Evolutionary conservation across 2,329 filamentous ascomycete species (phyloP).

Genomic region (Teratosphaeria destructans): DNA sequence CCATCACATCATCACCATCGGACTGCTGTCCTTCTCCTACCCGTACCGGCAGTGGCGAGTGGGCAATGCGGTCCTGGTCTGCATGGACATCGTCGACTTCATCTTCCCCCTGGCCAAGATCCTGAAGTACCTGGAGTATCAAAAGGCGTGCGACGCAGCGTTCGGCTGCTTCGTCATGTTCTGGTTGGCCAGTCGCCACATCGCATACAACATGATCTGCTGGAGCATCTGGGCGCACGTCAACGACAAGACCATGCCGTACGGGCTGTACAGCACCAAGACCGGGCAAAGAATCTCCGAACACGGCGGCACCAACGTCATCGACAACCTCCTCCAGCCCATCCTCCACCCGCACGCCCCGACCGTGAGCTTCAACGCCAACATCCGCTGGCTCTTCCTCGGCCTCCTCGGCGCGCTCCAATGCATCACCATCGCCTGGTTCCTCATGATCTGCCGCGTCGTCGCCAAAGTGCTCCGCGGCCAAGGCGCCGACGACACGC

Average conservation of each 20-base stretch:
- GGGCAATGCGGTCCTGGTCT: constrained; percentile 75
- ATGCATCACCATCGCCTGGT: constrained; percentile 74
- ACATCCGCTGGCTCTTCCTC: constrained; percentile 68
- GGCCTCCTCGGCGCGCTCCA: constrained; percentile 68
- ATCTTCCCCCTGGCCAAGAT: constrained; percentile 78
- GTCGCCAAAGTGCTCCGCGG: constrained; percentile 71
- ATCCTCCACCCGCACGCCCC: constrained; percentile 58
- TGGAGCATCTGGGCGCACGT: constrained; percentile 69
- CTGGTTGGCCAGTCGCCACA: constrained; percentile 77
- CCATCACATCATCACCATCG: constrained; percentile 83
- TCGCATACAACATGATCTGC: constrained; percentile 67
- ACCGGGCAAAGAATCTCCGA: constrained; percentile 45
- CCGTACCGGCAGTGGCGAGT: constrained; percentile 78
- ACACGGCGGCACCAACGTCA: constrained; percentile 32
- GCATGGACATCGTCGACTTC: constrained; percentile 91
- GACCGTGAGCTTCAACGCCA: constrained; percentile 67
- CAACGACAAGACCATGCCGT: constrained; percentile 46
- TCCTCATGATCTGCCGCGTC: constrained; percentile 75
- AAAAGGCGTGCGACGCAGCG: constrained; percentile 64
- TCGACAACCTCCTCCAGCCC: constrained; percentile 59
- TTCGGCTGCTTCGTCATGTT: constrained; percentile 79
- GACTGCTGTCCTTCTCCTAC: constrained; percentile 72
- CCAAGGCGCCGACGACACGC: constrained; percentile 67
- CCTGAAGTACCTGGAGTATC: constrained; percentile 77
- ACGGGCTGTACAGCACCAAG: constrained; percentile 59